These are phyloP conservation scores for Chaetomium fimeti DNA, from an alignment of 495 filamentous ascomycete species.

Conservation along the genomic window DNA sequence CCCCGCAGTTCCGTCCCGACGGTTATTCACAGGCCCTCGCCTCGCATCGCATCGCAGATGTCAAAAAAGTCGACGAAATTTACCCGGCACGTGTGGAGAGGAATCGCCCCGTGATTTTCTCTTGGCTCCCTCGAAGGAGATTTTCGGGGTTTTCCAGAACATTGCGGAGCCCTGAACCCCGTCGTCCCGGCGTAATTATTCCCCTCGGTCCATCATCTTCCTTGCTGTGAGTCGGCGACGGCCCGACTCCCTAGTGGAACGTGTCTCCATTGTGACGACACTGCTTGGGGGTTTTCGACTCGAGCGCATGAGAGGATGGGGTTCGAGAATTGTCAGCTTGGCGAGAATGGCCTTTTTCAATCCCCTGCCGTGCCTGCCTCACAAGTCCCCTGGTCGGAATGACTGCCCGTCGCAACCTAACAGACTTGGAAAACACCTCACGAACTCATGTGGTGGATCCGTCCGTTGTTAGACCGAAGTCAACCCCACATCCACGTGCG, in stretches of 20 bases:
- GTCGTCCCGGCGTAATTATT: constrained; percentile 13
- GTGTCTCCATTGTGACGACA: neutral
- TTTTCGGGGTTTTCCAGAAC: constrained; percentile 22
- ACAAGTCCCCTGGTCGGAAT: too few species aligned
- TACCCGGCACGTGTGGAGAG: constrained; percentile 16
- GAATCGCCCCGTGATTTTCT: neutral
- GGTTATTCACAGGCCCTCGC: constrained; percentile 17
- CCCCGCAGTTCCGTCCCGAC: constrained; percentile 24
- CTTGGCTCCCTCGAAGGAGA: neutral
- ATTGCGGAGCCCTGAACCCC: constrained; percentile 15
- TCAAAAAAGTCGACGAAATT: constrained; percentile 15
- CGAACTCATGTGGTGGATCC: neutral
- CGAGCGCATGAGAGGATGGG: neutral
- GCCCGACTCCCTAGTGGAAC: constrained; percentile 21
- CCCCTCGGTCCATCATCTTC: constrained; percentile 13
- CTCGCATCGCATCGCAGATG: constrained; percentile 21
- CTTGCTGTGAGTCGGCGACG: constrained; percentile 11
- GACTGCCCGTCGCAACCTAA: too few species aligned
- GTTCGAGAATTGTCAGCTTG: neutral
- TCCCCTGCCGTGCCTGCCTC: neutral
- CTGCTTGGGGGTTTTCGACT: neutral
- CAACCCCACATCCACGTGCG: constrained; percentile 9
- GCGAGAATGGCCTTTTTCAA: neutral
- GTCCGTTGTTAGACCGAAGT: neutral
- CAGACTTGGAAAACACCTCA: neutral